These are phyloP conservation scores for Trametes villosa DNA, from an alignment of 768 basidiomycete species.

Conservation along the genomic window DNA sequence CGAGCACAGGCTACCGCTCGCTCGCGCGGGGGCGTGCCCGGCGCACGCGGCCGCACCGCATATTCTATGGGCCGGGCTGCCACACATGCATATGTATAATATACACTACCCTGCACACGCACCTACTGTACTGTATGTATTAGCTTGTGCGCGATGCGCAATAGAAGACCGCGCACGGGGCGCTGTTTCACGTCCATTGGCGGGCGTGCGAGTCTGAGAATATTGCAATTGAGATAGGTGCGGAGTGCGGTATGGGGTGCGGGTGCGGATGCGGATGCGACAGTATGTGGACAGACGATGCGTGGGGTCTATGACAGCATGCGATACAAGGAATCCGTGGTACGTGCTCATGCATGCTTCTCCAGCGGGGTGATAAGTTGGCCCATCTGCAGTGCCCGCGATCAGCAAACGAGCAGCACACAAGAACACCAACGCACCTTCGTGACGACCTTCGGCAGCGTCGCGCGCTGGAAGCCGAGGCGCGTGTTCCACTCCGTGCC, in stretches of 20 bases:
- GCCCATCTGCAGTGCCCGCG: conserved; percentile 55
- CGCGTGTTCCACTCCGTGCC: conserved; percentile 95
- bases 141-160: neutral
- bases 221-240: neutral
- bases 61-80: neutral
- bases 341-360: conserved; percentile 45
- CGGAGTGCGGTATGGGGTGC: neutral
- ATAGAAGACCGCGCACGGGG: neutral
- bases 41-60: neutral
- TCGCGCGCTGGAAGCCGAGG: conserved; percentile 80
- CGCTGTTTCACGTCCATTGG: no score
- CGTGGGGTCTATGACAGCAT: neutral
- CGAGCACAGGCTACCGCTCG: no score
- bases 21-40: no score
- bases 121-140: neutral
- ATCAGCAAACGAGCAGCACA: neutral
- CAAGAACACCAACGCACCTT: conserved; percentile 67
- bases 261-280: neutral
- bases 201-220: neutral
- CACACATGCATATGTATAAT: neutral
- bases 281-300: neutral
- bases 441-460: conserved; percentile 83
- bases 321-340: neutral
- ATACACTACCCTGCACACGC: neutral
- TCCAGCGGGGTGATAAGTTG: conserved; percentile 70